Base-by-base conservation (phyloP, 2,329 filamentous ascomycete species). In the Penicillium fuscoglaucum region DNA sequence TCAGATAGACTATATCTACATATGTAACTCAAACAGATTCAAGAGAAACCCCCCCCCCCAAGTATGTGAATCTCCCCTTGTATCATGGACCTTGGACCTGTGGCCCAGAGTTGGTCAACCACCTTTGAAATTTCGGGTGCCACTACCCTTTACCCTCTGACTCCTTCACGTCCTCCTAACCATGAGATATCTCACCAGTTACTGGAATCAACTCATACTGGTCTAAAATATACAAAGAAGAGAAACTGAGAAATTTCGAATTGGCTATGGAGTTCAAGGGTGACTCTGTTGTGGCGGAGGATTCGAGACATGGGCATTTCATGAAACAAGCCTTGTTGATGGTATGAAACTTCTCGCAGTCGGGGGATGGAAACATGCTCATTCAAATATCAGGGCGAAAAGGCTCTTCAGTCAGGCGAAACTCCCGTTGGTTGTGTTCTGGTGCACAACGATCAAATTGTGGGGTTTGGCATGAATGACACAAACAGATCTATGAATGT, bases 371-470 rank as follows among this genome's bases (percentile, higher is more conserved):
- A 53, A 19, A 33, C 37, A 50, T 43, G 8, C 48, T 63, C 21
- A 52, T 54, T 31, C 39, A 54, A 47, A 52, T 24, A 13, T 40
- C 56, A 96, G 91, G 95, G 92, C 58, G 88, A 93, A 69, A 84
- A 91, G 64, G 95, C 96, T 24, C 85, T 99, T 49, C 80, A 81
- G 66, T 90, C 86, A 61, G 93, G 96, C 67, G 95, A 99, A 79
- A 98, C 96, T 1, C 95, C 95, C 1, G 95, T 99, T 21, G 96
- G 95, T 49, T 99, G 95, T 75, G 92, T 99, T 33, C 87, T 99
- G 53, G 93, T 98, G 24, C 84, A 92, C 72, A 78, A 90, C 29
- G 88, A 87, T 64, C 82, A 86, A 66, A 83, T 97, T 63, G 92
- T 99, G 64, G 93, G 91, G 43, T 85, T 84, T 62, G 95, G 95